Evolutionary conservation across 805 yeast genomes (phyloP).

Genomic region (Kazachstania taianensis): DNA sequence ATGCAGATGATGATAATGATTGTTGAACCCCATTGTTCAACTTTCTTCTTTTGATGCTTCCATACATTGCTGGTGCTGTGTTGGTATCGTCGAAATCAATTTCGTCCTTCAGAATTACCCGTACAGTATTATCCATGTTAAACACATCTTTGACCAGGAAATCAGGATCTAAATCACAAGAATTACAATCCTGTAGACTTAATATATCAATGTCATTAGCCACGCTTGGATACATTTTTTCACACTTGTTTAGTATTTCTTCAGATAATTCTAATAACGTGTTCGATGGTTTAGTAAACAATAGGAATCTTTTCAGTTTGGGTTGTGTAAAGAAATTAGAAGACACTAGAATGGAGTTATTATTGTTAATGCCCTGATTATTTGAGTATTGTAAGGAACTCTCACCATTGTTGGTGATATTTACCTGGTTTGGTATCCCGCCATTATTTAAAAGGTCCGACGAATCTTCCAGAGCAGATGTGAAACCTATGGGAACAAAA

Average conservation of each 20-base stretch:
- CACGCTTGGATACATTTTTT: slow-evolving; percentile 51
- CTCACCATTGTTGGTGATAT: slow-evolving; percentile 11
- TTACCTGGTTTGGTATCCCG: slow-evolving; percentile 7
- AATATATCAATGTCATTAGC: slow-evolving; percentile 44
- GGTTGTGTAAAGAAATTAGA: slow-evolving; percentile 9
- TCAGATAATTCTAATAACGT: slow-evolving; percentile 40
- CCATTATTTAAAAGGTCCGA: slow-evolving; percentile 18
- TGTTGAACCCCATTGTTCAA: slow-evolving; percentile 15
- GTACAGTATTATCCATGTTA: slow-evolving; percentile 37
- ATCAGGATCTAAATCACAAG: slow-evolving; percentile 75
- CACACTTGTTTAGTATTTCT: slow-evolving; percentile 47
- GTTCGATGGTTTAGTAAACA: slow-evolving; percentile 43
- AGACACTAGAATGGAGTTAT: slow-evolving; percentile 9
- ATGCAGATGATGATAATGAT: slow-evolving; percentile 3
- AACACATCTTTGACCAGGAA: slow-evolving; percentile 57
- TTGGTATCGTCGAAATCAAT: slow-evolving; percentile 22
- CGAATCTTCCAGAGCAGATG: slow-evolving; percentile 15
- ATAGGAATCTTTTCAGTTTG: slow-evolving; percentile 46
- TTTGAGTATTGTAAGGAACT: neutral
- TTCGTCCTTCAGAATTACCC: slow-evolving; percentile 37
- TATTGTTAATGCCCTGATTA: slow-evolving; percentile 4
- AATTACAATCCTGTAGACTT: slow-evolving; percentile 55
- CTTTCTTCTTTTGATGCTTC: slow-evolving; percentile 16
- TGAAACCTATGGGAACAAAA: slow-evolving; percentile 12
- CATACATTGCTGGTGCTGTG: slow-evolving; percentile 18